Conservation (phyloP, 441 rosid species). For the Erodium texanum region DNA sequence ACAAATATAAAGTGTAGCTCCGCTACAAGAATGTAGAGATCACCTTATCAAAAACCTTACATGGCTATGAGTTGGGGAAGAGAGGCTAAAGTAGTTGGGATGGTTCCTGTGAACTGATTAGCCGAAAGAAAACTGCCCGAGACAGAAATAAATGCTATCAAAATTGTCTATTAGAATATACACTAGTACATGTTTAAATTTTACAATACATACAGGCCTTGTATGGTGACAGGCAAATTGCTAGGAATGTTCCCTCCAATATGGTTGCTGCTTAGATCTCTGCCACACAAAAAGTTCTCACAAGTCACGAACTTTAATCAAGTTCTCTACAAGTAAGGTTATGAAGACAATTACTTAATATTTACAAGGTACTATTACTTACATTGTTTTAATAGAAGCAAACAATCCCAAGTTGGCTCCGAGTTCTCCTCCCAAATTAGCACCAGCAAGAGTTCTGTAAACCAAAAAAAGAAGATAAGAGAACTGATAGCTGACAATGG, state of each 20-base stretch:
- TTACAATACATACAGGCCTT: slow-evolving; percentile 46
- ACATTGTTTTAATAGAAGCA: slow-evolving; percentile 70
- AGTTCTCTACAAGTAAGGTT: no score
- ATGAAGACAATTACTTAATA: no score
- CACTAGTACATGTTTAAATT: not conserved
- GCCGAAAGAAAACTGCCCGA: slow-evolving; percentile 48
- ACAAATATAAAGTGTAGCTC: not conserved
- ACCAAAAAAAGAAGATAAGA: slow-evolving; percentile 6
- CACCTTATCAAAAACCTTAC: slow-evolving; percentile 22
- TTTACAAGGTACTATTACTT: slow-evolving; percentile 23
- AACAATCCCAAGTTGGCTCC: slow-evolving; percentile 57
- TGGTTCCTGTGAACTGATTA: slow-evolving; percentile 49
- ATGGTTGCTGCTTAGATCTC: slow-evolving; percentile 83
- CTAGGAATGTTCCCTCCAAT: slow-evolving; percentile 88
- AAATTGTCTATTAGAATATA: not conserved
- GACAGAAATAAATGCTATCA: slow-evolving; percentile 13
- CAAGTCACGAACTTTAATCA: no score
- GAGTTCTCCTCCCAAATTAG: slow-evolving; percentile 84
- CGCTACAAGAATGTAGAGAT: not conserved
- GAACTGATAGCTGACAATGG: not conserved
- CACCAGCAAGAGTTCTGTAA: slow-evolving; percentile 66
- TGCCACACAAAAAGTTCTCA: slow-evolving; percentile 26
- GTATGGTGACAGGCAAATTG: slow-evolving; percentile 62
- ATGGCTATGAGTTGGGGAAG: slow-evolving; percentile 36
- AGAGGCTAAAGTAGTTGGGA: slow-evolving; percentile 41